Evolutionary conservation across 2,329 filamentous ascomycete species (phyloP).

Genomic region (Cryphonectria carpinicola): DNA sequence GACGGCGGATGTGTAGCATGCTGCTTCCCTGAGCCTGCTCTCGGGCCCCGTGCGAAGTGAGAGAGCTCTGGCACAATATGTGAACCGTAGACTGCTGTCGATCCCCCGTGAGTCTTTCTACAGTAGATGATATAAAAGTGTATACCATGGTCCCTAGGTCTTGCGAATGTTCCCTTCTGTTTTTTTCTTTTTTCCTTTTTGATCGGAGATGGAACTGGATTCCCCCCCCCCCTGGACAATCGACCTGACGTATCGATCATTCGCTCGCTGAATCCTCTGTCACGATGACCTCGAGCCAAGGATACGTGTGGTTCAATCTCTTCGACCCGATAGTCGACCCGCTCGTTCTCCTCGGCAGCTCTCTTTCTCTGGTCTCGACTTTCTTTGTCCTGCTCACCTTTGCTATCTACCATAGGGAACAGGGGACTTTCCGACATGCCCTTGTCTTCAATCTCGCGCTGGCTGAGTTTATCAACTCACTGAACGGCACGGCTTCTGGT

Average conservation of each 20-base stretch:
- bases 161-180: not conserved
- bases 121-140: conserved; percentile 1
- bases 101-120: not conserved
- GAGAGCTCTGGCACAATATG: not conserved
- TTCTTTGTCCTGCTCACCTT: conserved; percentile 11
- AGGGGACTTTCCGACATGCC: conserved; percentile 9
- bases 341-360: conserved; percentile 11
- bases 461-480: conserved; percentile 44
- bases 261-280: not conserved
- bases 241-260: not conserved
- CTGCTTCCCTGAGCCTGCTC: not conserved
- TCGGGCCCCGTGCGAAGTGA: not conserved
- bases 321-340: conserved; percentile 15
- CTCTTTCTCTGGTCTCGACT: conserved; percentile 2
- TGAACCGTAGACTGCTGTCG: not conserved
- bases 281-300: not conserved
- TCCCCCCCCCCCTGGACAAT: not conserved
- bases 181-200: not conserved
- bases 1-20: not conserved
- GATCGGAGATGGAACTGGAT: conserved; percentile 12
- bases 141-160: not conserved
- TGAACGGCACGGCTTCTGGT: conserved; percentile 48
- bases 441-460: conserved; percentile 11
- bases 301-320: conserved; percentile 7
- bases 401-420: conserved; percentile 8